A percentile compares a stretch with the other conserved stretches of the same genome.
phyloP scores from a whole-genome alignment of 495 filamentous ascomycete species.

The Lophium mytilinum region DNA sequence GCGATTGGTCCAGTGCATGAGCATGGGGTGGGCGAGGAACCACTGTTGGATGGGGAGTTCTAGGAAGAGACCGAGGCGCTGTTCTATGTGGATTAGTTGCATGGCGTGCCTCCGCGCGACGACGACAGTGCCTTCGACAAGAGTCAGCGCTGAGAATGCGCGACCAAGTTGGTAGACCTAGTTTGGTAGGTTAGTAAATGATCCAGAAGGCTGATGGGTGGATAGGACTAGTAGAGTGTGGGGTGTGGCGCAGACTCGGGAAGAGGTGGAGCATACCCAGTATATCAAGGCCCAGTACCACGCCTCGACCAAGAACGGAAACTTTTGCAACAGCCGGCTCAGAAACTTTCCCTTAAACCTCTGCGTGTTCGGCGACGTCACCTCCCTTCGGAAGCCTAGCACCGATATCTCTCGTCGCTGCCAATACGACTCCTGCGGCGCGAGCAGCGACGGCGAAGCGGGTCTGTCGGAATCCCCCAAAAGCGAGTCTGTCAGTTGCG shows the following conservation, averaged over 20 bases:
- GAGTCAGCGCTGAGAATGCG: slow-evolving; percentile 52
- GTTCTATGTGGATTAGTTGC: slow-evolving; percentile 47
- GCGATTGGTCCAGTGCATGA: slow-evolving; percentile 46
- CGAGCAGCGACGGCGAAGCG: slow-evolving; percentile 28
- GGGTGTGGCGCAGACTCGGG: slow-evolving; percentile 5
- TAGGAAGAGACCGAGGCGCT: slow-evolving; percentile 44
- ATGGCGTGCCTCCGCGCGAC: slow-evolving; percentile 52
- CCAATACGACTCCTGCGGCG: slow-evolving; percentile 33
- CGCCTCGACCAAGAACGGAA: slow-evolving; percentile 71
- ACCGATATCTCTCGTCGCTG: slow-evolving; percentile 38
- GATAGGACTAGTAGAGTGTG: not conserved
- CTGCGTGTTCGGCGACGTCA: slow-evolving; percentile 49
- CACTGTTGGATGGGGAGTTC: slow-evolving; percentile 31
- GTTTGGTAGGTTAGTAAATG: slow-evolving; percentile 1
- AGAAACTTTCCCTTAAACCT: slow-evolving; percentile 46
- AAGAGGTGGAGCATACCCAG: slow-evolving; percentile 39
- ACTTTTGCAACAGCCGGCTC: slow-evolving; percentile 53
- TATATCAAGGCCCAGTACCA: slow-evolving; percentile 74
- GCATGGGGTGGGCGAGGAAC: slow-evolving; percentile 28
- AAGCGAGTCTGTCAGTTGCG: slow-evolving; percentile 8
- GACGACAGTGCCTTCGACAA: slow-evolving; percentile 49
- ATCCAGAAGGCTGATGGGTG: not conserved
- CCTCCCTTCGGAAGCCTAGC: slow-evolving; percentile 28
- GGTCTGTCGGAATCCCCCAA: slow-evolving; percentile 5
- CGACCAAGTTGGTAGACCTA: slow-evolving; percentile 57